These are phyloP conservation scores for Alloteropsis angusta DNA, from an alignment of 202 grass and related monocot species.

Conservation along the genomic window DNA sequence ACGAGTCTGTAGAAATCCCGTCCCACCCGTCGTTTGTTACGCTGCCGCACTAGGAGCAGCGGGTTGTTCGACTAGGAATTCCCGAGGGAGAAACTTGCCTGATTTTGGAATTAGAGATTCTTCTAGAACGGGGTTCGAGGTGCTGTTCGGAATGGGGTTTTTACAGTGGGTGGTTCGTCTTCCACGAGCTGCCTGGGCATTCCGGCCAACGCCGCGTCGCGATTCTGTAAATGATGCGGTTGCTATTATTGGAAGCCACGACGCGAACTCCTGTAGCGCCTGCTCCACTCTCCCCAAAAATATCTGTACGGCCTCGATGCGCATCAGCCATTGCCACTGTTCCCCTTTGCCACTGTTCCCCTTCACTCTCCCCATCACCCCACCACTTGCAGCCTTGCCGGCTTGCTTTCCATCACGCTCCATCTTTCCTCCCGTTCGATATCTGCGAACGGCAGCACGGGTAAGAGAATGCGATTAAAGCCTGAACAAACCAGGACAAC, in stretches of 20 bases:
- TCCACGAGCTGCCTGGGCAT: background rate
- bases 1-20: background rate
- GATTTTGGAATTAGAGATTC: background rate
- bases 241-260: constrained; percentile 24
- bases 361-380: background rate
- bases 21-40: background rate
- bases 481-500: background rate
- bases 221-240: background rate
- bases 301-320: constrained; percentile 16
- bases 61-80: background rate
- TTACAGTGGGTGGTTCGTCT: background rate
- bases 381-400: background rate
- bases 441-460: background rate
- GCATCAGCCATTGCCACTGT: background rate
- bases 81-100: background rate
- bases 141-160: background rate
- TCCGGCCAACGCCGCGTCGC: background rate
- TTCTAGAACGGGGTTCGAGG: too few species aligned
- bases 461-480: background rate
- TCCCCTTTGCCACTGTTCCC: too few species aligned
- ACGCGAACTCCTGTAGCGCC: constrained; percentile 28
- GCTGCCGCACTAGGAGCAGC: background rate
- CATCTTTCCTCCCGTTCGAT: constrained; percentile 1
- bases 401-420: background rate
- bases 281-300: constrained; percentile 11